Evolutionary conservation across 2,329 filamentous ascomycete genomes (phyloP), one percentile per base, ranked within the genome.

Genomic region (Xylaria sp.): DNA sequence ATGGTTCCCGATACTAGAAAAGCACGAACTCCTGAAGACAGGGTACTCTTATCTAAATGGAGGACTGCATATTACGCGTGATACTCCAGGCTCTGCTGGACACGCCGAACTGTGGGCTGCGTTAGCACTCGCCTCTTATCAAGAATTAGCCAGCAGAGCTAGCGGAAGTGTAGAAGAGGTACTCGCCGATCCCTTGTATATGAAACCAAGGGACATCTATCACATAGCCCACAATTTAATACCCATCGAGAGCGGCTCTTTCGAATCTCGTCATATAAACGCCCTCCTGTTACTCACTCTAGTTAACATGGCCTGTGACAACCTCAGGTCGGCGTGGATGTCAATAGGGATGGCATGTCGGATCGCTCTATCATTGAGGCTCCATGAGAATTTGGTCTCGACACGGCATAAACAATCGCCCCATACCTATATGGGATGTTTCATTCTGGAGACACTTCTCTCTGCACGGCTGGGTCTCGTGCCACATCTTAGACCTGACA

Each of bases 1-100:
- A 54, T 93, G 90, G 90, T 81, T 93, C 25, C 90, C 90, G 0
- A 87, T 93, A 25, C 79, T 89, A 10, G 87, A 92, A 65, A 89
- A 87, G 64, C 84, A 89, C 49, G 81, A 83, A 41, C 77, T 91
- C 4, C 77, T 89, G 51, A 80, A 68, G 58, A 79, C 72, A 60
- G 83, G 77, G 0, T 74, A 78, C 38, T 72, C 73, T 7, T 86
- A 85, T 31, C 69, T 76, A 25, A 46, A 65, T 25, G 75, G 70
- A 58, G 81, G 68, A 49, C 71, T 73, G 41, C 70, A 70, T 3
- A 33, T 72, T 8, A 53, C 66, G n/a, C 67, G 71, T 3, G 67
- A 71, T 8, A 66, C 70, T 4, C 63, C 70, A 25, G 74, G 74
- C 0, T 69, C 74, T 58, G 72, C 80, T n/a, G 73, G 80, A 23